Evolutionary conservation across 139 green algal genomes (phyloP), one percentile per base, ranked within the genome.

Genomic region (Chlorella sp.): DNA sequence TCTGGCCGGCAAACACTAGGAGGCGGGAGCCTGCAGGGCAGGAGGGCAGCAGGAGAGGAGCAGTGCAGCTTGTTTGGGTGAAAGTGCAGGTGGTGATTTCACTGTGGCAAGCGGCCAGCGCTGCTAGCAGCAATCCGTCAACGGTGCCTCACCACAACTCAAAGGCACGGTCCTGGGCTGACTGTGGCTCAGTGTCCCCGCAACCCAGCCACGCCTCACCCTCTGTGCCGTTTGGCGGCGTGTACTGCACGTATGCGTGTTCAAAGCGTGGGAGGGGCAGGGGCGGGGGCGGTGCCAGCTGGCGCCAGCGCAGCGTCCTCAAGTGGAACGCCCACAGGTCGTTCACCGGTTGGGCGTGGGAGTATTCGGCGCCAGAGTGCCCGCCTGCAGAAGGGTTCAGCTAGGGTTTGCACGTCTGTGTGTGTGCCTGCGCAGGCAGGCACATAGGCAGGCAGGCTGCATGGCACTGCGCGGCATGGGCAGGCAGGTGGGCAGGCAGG

Each of bases 271-370:
- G 75, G 34, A 81, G 75, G 34, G 75, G 75, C 14, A 28, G 36
- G 19, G 16, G 36, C 18, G 18, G 34, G 36, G 75, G 34, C 0
- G 34, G 75, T 18, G 24, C 36, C 30, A 57, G 34, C 75, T 81
- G 30, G 39, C 40, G 40, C 79, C 79, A 84, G 2, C 39, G n/a
- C 24, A 28, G 40, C 21, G 40, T 84, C 22, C 11, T 42, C 2
- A 84, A 42, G 30, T 61, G 28, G 40, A 84, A 84, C 22, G 40
- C 79, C 79, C 79, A 84, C 39, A 84, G 18, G 24, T 84, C 79
- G 39, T 64, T 30, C 7, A 60, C 40, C 26, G 79, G 15, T 15
- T 22, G 2, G 22, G 40, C 39, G 19, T 84, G 34, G 79, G 11
- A 36, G 40, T 84, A 84, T 14, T 61, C 40, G 3, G 26, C 21